Base-by-base conservation (phyloP, 2,329 filamentous ascomycete genomes). In the Claviceps purpurea region DNA sequence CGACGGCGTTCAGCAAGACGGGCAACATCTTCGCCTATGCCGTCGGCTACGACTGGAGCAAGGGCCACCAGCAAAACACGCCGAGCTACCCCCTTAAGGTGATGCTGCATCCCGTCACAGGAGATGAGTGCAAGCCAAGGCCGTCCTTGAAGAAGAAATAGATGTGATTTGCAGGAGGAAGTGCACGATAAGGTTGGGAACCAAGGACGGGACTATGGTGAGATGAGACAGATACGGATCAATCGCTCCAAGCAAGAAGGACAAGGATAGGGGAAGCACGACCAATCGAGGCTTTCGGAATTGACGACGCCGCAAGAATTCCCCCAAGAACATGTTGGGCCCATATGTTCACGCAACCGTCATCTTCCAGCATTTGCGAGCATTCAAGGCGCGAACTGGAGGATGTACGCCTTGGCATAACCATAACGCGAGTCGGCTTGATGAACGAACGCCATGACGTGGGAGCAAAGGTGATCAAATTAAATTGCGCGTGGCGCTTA, bases 21-120 rank as follows among this genome's bases (percentile, higher is more conserved):
- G 93, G 93, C 50, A 84, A 70, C 64, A 89, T 91, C 62, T 93
- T 93, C 64, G 87, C 87, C 16, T 93, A 93, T 61, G 89, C 90
- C 26, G 81, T 96, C 47, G 89, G 89, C 65, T 98, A 98, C 68
- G 93, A 98, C 72, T 98, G 93, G 93, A 89, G 86, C 72, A 97
- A 98, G 74, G 93, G 93, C 16, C 96, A 91, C 71, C 81, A 86
- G 57, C 80, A 76, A 58, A 97, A 97, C 70, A 93, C 75, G 26
- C 81, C 82, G 53, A 77, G 77, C 58, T 82, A 81, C 55, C 81
- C 86, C 8, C 86, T 81, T 68, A 93, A 93, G 72, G 83, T 93
- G 50, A 89, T 89, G 83, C 75, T 95, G 65, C 87, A 94, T 65
- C 83, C 87, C 1, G 80, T 94, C 13, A 73, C 73, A 56, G 68